Conservation (phyloP, 2,329 filamentous ascomycete genomes). For the Phyllosticta capitalensis region DNA sequence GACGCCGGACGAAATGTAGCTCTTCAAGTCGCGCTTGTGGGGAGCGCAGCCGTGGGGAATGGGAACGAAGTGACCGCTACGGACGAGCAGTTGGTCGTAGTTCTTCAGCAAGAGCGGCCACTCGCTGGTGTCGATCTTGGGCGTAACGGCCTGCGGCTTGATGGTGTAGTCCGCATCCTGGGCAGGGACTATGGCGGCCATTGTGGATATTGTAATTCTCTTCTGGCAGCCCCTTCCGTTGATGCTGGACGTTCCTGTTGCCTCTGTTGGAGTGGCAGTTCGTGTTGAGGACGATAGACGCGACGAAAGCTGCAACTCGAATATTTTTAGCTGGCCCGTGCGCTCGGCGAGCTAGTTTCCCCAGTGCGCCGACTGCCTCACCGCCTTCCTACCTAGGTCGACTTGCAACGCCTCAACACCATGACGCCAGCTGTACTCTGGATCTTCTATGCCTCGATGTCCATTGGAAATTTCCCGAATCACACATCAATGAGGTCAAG, state of each 20-base stretch:
- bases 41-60: conserved; percentile 90
- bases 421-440: neutral
- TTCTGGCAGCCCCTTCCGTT: conserved; percentile 5
- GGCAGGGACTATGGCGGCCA: conserved; percentile 12
- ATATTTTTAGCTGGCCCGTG: conserved; percentile 10
- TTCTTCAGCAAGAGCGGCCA: conserved; percentile 95
- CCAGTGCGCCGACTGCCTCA: neutral
- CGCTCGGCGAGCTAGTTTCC: conserved; percentile 1
- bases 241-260: conserved; percentile 11
- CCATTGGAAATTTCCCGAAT: too few relatives aligned
- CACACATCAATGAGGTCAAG: too few relatives aligned
- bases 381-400: neutral
- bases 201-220: conserved; percentile 1
- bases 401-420: neutral
- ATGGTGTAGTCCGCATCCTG: conserved; percentile 70
- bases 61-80: conserved; percentile 93
- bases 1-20: conserved; percentile 92
- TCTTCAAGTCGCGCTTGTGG: conserved; percentile 88
- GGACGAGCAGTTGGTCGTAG: conserved; percentile 86
- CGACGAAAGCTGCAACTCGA: conserved; percentile 7
- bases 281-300: conserved; percentile 1
- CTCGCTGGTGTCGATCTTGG: conserved; percentile 72
- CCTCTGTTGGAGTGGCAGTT: neutral
- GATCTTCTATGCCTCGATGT: too few relatives aligned
- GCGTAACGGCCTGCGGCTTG: conserved; percentile 74